A percentile compares a stretch with the other conserved stretches of the same genome.
Conservation (phyloP, 148 eudicot genomes). For the Amaranthus cruentus region DNA sequence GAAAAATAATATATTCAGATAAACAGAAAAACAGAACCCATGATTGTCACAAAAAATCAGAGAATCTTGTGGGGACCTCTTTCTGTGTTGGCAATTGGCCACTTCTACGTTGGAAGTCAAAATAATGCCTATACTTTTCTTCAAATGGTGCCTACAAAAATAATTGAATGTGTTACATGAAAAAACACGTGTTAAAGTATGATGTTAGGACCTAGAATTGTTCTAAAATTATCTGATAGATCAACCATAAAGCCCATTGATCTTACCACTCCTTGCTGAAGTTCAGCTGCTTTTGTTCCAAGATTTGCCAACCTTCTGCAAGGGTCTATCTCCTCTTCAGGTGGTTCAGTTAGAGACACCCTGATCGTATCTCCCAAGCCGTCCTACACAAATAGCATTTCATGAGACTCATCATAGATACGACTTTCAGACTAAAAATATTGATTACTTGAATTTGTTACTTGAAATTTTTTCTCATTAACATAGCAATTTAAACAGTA, state of each 20-base stretch:
- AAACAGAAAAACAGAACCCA: background rate
- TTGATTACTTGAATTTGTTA: background rate
- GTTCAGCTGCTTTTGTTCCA: conserved; percentile 68
- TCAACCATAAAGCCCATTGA: conserved; percentile 10
- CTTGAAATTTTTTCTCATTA: background rate
- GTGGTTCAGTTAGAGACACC: conserved; percentile 93
- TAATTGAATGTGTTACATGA: background rate
- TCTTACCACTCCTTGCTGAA: conserved; percentile 95
- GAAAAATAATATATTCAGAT: conserved; percentile 5
- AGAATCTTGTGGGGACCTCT: conserved; percentile 45
- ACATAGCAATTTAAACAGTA: background rate
- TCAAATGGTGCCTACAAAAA: conserved; percentile 75
- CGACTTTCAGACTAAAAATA: background rate
- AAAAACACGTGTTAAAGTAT: background rate
- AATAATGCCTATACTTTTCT: conserved; percentile 88
- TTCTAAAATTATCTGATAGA: background rate
- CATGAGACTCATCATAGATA: conserved; percentile 12
- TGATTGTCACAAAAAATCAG: background rate
- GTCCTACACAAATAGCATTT: conserved; percentile 46
- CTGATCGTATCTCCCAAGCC: conserved; percentile 96
- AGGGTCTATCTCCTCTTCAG: conserved; percentile 96
- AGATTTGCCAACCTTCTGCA: conserved; percentile 91
- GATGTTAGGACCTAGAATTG: background rate
- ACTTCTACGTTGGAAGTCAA: conserved; percentile 90
- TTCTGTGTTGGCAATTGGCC: conserved; percentile 86